phyloP scores from a whole-genome alignment of 2,329 filamentous ascomycete species.

The Penicillium sp. region DNA sequence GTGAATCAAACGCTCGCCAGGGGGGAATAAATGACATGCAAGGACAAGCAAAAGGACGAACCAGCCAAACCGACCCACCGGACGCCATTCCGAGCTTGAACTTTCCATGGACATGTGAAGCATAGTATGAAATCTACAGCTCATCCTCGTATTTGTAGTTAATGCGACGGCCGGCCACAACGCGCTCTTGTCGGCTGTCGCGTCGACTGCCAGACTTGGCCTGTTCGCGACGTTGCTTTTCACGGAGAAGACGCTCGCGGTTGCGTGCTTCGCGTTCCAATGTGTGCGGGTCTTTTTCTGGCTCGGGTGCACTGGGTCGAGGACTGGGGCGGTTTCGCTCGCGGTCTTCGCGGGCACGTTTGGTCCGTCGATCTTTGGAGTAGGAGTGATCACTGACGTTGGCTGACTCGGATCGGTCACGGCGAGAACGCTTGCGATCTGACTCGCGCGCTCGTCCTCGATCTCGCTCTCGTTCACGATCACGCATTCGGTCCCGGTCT shows the following conservation, averaged over 20 bases:
- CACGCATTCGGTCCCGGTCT: conserved; percentile 28
- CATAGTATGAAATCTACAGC: conserved; percentile 7
- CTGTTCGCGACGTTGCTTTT: conserved; percentile 59
- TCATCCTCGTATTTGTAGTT: conserved; percentile 50
- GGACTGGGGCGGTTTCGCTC: conserved; percentile 14
- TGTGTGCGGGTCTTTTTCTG: conserved; percentile 61
- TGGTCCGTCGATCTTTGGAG: conserved; percentile 33
- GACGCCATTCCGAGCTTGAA: conserved; percentile 1
- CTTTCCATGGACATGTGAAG: neutral
- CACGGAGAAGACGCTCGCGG: conserved; percentile 57
- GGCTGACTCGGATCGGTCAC: conserved; percentile 36
- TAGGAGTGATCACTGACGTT: conserved; percentile 29
- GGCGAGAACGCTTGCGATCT: conserved; percentile 40
- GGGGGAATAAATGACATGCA: conserved; percentile 9
- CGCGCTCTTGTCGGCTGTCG: conserved; percentile 32
- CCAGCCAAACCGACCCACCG: neutral
- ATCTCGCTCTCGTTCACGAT: conserved; percentile 21
- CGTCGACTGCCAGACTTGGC: conserved; percentile 31
- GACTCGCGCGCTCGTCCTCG: conserved; percentile 36
- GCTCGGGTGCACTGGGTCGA: conserved; percentile 16
- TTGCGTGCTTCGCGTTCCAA: conserved; percentile 65
- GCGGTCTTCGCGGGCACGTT: conserved; percentile 29
- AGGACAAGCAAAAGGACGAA: conserved; percentile 1
- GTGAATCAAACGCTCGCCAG: neutral
- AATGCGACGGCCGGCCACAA: conserved; percentile 35